phyloP scores from a whole-genome alignment of 2,329 filamentous ascomycete species.

The Pezicula neosporulosa region DNA sequence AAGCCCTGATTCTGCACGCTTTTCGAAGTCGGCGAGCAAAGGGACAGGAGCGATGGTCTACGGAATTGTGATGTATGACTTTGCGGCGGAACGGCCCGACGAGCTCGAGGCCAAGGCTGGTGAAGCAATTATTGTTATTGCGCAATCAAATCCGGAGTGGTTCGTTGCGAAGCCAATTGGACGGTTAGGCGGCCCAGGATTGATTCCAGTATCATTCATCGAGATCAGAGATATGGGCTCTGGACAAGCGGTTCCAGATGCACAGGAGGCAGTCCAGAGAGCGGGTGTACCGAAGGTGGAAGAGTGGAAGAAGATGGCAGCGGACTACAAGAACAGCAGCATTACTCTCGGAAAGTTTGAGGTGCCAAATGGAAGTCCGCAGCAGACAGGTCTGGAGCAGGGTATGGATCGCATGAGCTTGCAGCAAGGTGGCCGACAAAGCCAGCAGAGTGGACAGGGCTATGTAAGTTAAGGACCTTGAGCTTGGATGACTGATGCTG shows the following conservation, averaged over 20 bases:
- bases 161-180: conserved; percentile 99
- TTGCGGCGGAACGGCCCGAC: conserved; percentile 90
- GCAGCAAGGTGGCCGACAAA: conserved; percentile 46
- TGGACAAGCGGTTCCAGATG: conserved; percentile 76
- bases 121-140: conserved; percentile 97
- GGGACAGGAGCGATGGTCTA: conserved; percentile 88
- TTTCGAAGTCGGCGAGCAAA: conserved; percentile 40
- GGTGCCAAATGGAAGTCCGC: conserved; percentile 38
- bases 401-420: conserved; percentile 79
- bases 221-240: conserved; percentile 94
- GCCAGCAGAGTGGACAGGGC: conserved; percentile 44
- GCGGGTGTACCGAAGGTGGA: conserved; percentile 93
- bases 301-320: conserved; percentile 99
- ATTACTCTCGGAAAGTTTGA: conserved; percentile 94
- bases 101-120: conserved; percentile 93
- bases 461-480: conserved; percentile 36
- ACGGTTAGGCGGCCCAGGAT: conserved; percentile 85
- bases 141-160: conserved; percentile 98
- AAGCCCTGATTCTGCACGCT: conserved; percentile 30
- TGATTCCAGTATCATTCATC: conserved; percentile 96
- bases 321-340: conserved; percentile 98
- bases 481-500: background rate
- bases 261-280: conserved; percentile 78
- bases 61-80: conserved; percentile 95
- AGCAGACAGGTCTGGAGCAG: conserved; percentile 60